Conservation (phyloP, 305 asterid species). For the Nicotiana rustica region DNA sequence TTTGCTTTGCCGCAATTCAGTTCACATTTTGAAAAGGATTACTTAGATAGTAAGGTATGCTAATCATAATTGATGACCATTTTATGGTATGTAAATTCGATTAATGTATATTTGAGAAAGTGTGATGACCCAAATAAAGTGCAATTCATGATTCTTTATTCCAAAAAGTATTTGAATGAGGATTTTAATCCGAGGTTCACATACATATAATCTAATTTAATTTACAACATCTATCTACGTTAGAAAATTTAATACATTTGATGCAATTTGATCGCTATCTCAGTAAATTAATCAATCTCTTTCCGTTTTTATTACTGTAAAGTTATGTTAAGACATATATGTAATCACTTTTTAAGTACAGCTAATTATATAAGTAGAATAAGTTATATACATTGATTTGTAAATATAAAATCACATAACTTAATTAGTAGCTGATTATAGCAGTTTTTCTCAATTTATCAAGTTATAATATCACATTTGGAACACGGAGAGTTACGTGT, state of each 20-base stretch:
- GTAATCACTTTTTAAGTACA: background rate
- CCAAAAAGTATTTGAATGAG: background rate
- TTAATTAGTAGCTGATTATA: too few species aligned
- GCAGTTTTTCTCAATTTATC: too few species aligned
- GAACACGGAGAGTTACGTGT: background rate
- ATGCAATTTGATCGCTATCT: background rate
- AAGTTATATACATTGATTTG: too few species aligned
- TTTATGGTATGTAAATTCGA: background rate
- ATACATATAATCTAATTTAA: background rate
- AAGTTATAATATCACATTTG: background rate
- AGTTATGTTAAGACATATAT: background rate
- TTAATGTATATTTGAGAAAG: slow-evolving; percentile 18
- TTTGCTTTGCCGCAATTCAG: slow-evolving; percentile 33
- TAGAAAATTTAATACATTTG: background rate
- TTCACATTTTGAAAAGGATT: slow-evolving; percentile 19
- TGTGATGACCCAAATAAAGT: background rate
- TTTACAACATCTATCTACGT: too few species aligned
- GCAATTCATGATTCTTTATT: background rate
- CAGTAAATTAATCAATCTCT: too few species aligned
- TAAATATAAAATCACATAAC: too few species aligned
- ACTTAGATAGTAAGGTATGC: slow-evolving; percentile 1
- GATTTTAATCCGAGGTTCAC: background rate
- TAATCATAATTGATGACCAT: background rate
- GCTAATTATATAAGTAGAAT: background rate
- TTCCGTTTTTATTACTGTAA: background rate